A percentile compares a stretch with the other conserved stretches of the same genome.
Conservation (phyloP, 2,329 filamentous ascomycete genomes). For the Verticillium nonalfalfae region DNA sequence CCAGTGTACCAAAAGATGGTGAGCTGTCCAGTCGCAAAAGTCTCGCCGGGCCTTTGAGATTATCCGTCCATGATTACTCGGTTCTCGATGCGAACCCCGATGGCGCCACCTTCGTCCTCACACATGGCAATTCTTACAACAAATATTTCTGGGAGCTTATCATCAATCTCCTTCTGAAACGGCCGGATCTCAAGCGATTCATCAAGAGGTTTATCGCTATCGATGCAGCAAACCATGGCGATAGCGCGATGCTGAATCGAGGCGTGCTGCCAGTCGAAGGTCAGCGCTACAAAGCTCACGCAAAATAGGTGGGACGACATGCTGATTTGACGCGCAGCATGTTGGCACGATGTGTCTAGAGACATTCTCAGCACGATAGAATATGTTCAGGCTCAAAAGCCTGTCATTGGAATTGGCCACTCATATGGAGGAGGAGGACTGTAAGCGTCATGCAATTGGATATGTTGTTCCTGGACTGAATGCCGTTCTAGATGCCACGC, state of each 20-base stretch:
- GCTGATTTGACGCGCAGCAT: not conserved
- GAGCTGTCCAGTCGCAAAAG: not conserved
- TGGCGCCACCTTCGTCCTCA: constrained; percentile 3
- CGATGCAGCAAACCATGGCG: constrained; percentile 8
- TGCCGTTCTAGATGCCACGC: constrained; percentile 1
- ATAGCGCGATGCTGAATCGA: constrained; percentile 3
- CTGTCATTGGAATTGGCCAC: constrained; percentile 5
- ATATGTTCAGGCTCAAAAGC: constrained; percentile 1
- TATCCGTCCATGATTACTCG: constrained; percentile 5
- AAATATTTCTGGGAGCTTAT: constrained; percentile 5
- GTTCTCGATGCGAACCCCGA: not conserved
- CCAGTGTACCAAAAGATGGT: not conserved
- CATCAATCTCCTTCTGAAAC: not conserved
- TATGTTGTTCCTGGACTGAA: not conserved
- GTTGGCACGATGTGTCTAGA: constrained; percentile 5
- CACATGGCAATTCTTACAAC: constrained; percentile 7
- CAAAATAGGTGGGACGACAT: not conserved
- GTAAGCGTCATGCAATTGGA: not conserved
- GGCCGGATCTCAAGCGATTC: not conserved
- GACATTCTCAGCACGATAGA: constrained; percentile 4
- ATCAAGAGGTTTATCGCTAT: constrained; percentile 4
- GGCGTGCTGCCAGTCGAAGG: not conserved
- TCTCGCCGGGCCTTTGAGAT: not conserved
- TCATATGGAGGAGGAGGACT: constrained; percentile 6
- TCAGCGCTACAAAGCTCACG: not conserved